Percentiles rank a stretch among this genome's conserved stretches.
Conservation (phyloP, 768 basidiomycete species). For the Tylopilus sp. region DNA sequence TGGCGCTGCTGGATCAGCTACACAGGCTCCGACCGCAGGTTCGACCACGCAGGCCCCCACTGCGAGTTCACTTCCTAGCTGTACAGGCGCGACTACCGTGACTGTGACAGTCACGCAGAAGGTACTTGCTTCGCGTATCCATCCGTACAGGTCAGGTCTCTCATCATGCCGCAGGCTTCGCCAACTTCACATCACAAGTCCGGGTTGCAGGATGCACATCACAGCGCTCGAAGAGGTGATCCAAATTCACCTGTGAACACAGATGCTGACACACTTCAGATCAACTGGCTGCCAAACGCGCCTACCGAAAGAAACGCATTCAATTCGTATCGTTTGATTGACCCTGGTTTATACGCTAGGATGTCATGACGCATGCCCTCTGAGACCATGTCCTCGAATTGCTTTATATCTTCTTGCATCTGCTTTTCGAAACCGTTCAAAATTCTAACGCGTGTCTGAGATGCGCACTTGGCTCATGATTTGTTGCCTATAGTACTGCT, state of each 20-base stretch:
- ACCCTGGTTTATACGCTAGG: too few species aligned
- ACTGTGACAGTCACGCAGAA: constrained; percentile 20
- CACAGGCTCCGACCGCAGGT: not conserved
- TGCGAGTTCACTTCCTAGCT: not conserved
- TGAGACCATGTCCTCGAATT: too few species aligned
- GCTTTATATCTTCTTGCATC: too few species aligned
- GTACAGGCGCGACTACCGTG: not conserved
- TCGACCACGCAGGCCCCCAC: not conserved
- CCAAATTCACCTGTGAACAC: not conserved
- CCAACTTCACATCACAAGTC: not conserved
- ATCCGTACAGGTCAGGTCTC: constrained; percentile 14
- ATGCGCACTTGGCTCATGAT: too few species aligned
- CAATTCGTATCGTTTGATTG: too few species aligned
- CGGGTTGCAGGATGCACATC: not conserved
- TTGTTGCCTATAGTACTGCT: too few species aligned
- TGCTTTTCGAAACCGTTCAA: not conserved
- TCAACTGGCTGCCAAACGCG: too few species aligned
- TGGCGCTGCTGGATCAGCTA: not conserved
- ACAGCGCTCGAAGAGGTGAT: constrained; percentile 7
- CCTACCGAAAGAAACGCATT: too few species aligned
- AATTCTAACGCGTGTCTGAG: not conserved
- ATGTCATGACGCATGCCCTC: too few species aligned
- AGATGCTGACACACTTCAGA: too few species aligned
- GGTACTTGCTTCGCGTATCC: too few species aligned
- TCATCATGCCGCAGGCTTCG: not conserved